Conservation (phyloP, 83 land plant genomes). For the Thuja plicata region DNA sequence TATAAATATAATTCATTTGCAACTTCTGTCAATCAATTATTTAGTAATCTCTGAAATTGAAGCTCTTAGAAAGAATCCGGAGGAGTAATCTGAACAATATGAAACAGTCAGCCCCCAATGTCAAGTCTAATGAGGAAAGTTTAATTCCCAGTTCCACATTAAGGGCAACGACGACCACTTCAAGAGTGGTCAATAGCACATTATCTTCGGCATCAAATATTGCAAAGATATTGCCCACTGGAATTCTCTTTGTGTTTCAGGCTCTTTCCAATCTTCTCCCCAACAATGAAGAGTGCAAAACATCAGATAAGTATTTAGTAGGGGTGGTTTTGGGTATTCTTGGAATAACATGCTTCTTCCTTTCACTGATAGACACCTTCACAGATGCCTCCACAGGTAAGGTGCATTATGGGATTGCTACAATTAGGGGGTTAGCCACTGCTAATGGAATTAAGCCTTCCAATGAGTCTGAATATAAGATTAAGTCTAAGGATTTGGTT, state of each 20-base stretch:
- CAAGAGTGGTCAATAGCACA: too few relatives aligned
- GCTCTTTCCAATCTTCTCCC: not conserved
- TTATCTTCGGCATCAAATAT: not conserved
- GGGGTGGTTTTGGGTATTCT: not conserved
- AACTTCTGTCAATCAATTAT: too few relatives aligned
- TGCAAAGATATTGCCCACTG: constrained; percentile 3
- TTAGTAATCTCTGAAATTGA: too few relatives aligned
- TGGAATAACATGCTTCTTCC: not conserved
- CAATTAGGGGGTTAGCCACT: not conserved
- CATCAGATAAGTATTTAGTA: not conserved
- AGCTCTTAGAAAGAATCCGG: too few relatives aligned
- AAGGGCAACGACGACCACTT: not conserved
- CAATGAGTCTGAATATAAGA: not conserved
- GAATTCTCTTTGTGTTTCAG: constrained; percentile 1
- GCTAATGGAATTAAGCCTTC: not conserved
- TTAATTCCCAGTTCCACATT: not conserved
- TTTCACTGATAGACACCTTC: not conserved
- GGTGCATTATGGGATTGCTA: not conserved
- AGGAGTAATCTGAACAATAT: too few relatives aligned
- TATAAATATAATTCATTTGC: too few relatives aligned
- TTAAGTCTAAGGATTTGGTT: not conserved
- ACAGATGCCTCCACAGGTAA: not conserved
- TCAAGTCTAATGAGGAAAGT: not conserved
- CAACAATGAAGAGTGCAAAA: not conserved
- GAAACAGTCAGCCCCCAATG: not conserved